Conservation (phyloP, 176 grass and related monocot genomes). For the Zoysia japonica region DNA sequence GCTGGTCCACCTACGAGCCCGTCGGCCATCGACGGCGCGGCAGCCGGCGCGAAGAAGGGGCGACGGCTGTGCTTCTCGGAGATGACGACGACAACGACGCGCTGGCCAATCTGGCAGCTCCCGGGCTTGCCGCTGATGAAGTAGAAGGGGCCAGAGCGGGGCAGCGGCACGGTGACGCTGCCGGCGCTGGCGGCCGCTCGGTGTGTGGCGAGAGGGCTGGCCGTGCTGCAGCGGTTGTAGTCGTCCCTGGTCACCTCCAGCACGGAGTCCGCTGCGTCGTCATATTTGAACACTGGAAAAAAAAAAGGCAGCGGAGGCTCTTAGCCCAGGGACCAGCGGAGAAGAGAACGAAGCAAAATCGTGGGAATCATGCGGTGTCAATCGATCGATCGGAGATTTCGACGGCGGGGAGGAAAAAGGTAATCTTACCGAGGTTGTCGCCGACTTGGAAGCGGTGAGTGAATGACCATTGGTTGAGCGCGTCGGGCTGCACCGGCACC, state of each 20-base stretch:
- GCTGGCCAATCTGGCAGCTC: conserved; percentile 59
- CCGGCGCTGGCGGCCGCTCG: conserved; percentile 8
- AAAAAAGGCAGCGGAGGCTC: background rate
- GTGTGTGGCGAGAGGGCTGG: conserved; percentile 41
- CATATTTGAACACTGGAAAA: conserved; percentile 48
- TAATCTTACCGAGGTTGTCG: conserved; percentile 42
- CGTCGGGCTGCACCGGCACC: conserved; percentile 26
- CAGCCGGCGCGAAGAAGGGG: conserved; percentile 6
- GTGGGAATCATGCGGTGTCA: background rate
- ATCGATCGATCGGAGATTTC: too few relatives aligned
- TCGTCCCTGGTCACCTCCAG: conserved; percentile 43
- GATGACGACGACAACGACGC: conserved; percentile 54
- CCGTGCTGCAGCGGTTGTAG: conserved; percentile 50
- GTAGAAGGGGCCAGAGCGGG: conserved; percentile 39
- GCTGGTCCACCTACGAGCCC: background rate
- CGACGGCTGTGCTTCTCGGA: conserved; percentile 49
- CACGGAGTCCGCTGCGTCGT: conserved; percentile 36
- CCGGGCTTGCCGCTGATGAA: conserved; percentile 49
- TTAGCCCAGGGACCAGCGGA: too few relatives aligned
- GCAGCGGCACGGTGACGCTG: conserved; percentile 45
- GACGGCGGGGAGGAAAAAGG: too few relatives aligned
- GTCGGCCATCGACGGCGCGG: conserved; percentile 18
- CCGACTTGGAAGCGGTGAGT: conserved; percentile 37
- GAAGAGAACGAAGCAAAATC: background rate
- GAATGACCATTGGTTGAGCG: conserved; percentile 35